Conservation (phyloP, 2,329 filamentous ascomycete genomes). For the Penicillium sp. region DNA sequence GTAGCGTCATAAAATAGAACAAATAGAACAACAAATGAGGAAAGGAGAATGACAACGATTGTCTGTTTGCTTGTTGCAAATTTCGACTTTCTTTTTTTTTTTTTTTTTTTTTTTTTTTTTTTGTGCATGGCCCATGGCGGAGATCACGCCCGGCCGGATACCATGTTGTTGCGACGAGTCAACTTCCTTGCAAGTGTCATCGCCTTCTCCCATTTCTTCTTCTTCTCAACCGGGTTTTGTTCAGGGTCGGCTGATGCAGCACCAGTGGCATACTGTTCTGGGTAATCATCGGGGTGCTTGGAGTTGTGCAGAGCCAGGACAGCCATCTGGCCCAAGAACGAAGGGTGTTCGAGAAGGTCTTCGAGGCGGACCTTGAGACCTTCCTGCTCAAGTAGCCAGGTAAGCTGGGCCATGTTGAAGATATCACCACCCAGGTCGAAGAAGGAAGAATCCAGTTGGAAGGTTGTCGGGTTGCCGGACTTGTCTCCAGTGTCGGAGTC, state of each 20-base stretch:
- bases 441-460: slow-evolving; percentile 40
- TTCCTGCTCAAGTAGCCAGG: slow-evolving; percentile 40
- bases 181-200: slow-evolving; percentile 28
- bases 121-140: too few relatives aligned
- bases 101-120: slow-evolving; percentile 2
- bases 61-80: background rate
- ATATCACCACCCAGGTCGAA: slow-evolving; percentile 42
- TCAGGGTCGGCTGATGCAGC: slow-evolving; percentile 9
- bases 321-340: slow-evolving; percentile 40
- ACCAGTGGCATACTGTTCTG: slow-evolving; percentile 12
- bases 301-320: slow-evolving; percentile 29
- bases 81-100: background rate
- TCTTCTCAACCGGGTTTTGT: slow-evolving; percentile 15
- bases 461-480: slow-evolving; percentile 16
- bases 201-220: slow-evolving; percentile 27
- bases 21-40: background rate
- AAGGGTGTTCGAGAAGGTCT: slow-evolving; percentile 39
- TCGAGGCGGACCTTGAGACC: slow-evolving; percentile 38
- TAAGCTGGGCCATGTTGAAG: slow-evolving; percentile 39
- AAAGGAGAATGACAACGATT: background rate
- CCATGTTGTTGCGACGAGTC: slow-evolving; percentile 22
- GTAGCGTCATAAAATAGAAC: background rate
- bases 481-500: slow-evolving; percentile 20
- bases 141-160: slow-evolving; percentile 21
- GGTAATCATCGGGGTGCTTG: slow-evolving; percentile 19